phyloP scores from a whole-genome alignment of 805 yeast genomes.

The Candida ficus region DNA sequence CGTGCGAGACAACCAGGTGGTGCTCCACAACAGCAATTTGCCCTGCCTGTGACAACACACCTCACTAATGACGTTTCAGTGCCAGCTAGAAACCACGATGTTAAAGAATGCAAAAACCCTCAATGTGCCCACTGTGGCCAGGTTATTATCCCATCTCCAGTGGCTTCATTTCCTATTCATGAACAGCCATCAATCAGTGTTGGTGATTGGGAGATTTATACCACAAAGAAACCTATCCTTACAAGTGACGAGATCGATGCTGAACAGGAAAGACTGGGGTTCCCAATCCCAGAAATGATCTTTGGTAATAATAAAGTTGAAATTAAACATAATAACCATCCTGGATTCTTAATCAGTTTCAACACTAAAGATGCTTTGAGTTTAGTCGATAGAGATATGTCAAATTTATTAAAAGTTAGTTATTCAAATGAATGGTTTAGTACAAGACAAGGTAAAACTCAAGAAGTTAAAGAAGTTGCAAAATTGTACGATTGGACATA shows the following conservation, averaged over 20 bases:
- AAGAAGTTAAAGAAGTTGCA: slow-evolving; percentile 52
- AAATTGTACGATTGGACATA: slow-evolving; percentile 98
- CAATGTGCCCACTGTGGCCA: slow-evolving; percentile 62
- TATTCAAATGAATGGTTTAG: slow-evolving; percentile 81
- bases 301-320: slow-evolving; percentile 77
- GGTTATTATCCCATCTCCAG: slow-evolving; percentile 75
- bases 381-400: slow-evolving; percentile 49
- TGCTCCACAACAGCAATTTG: too few relatives aligned
- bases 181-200: slow-evolving; percentile 68
- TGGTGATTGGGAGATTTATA: slow-evolving; percentile 70
- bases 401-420: slow-evolving; percentile 60
- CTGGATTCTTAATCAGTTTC: slow-evolving; percentile 50
- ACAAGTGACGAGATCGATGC: slow-evolving; percentile 68
- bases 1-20: slow-evolving; percentile 27
- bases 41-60: too few relatives aligned
- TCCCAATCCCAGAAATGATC: slow-evolving; percentile 96
- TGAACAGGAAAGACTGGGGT: slow-evolving; percentile 50
- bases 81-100: slow-evolving; percentile 38
- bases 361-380: slow-evolving; percentile 74
- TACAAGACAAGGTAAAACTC: slow-evolving; percentile 28
- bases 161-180: slow-evolving; percentile 53
- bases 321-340: slow-evolving; percentile 35
- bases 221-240: slow-evolving; percentile 72
- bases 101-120: slow-evolving; percentile 32
- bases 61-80: slow-evolving; percentile 28